These are phyloP conservation scores for Peronospora tabacina DNA, from an alignment of 352 stramenopile genomes.

Conservation along the genomic window DNA sequence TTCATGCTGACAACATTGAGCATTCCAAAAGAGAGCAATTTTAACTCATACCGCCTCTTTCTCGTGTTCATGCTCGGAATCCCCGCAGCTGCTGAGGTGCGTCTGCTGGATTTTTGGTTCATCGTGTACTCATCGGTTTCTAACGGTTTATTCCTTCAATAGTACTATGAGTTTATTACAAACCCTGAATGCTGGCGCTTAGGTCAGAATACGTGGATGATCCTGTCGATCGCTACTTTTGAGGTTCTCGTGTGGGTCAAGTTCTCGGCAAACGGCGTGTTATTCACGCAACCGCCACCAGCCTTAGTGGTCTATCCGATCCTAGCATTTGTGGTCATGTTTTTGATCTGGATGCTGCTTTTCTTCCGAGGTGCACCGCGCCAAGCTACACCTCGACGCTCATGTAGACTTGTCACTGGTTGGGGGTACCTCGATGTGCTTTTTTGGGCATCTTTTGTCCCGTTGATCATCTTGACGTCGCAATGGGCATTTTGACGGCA, in stretches of 20 bases:
- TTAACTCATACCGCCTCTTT: constrained; percentile 73
- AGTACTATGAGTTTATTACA: constrained; percentile 84
- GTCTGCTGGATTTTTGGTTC: not conserved
- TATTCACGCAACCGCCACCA: constrained; percentile 55
- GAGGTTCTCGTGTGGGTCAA: constrained; percentile 81
- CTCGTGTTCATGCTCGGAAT: constrained; percentile 80
- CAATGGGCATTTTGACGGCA: constrained; percentile 75
- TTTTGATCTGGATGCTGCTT: constrained; percentile 68
- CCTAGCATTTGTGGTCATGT: constrained; percentile 52
- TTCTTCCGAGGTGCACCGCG: constrained; percentile 44
- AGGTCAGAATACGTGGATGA: constrained; percentile 81
- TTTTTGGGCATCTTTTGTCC: constrained; percentile 80
- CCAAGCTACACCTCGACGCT: constrained; percentile 11
- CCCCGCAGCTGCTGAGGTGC: constrained; percentile 65
- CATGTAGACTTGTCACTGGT: constrained; percentile 24
- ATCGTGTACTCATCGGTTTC: not conserved
- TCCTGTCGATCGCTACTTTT: constrained; percentile 65
- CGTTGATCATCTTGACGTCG: constrained; percentile 63
- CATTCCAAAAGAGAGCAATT: constrained; percentile 82
- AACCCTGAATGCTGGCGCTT: constrained; percentile 70
- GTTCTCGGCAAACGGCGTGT: constrained; percentile 51
- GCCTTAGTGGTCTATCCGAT: constrained; percentile 50
- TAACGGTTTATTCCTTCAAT: constrained; percentile 2
- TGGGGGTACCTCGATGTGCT: constrained; percentile 74
- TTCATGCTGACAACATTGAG: constrained; percentile 87